A percentile compares a stretch with the other conserved stretches of the same genome.
phyloP scores from a whole-genome alignment of 2,329 filamentous ascomycete genomes.

The Aspergillus fumigatiaffinis region DNA sequence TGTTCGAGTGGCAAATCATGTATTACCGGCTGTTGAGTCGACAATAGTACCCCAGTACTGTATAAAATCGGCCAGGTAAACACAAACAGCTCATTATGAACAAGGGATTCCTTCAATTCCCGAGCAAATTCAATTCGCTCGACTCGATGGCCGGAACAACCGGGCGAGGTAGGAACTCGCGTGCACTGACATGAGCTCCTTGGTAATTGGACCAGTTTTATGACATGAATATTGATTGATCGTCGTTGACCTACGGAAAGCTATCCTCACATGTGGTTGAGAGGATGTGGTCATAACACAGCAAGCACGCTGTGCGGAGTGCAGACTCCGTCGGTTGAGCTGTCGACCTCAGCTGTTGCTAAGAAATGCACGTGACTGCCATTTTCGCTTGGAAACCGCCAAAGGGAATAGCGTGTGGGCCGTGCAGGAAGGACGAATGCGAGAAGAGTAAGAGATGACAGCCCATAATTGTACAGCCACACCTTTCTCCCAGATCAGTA shows the following conservation, averaged over 20 bases:
- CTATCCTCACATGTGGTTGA: neutral
- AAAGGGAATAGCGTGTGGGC: conserved; percentile 11
- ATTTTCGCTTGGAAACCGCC: conserved; percentile 12
- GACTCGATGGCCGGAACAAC: neutral
- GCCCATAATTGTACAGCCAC: neutral
- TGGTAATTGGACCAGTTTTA: neutral
- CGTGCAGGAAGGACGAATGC: conserved; percentile 13
- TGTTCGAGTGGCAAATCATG: neutral
- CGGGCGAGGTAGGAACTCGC: neutral
- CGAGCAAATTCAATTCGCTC: neutral
- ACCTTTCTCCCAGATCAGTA: neutral
- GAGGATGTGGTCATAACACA: neutral
- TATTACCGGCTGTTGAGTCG: neutral
- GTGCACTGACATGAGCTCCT: neutral
- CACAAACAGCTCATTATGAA: neutral
- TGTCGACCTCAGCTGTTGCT: neutral
- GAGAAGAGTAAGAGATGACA: conserved; percentile 1
- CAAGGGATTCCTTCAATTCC: neutral
- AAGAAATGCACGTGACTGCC: conserved; percentile 7
- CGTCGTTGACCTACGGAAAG: no score
- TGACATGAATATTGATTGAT: neutral
- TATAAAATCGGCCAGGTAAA: no score
- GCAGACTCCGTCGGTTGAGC: neutral
- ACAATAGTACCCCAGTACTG: neutral
- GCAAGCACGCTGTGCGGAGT: neutral